Percentiles rank a stretch among this genome's conserved stretches.
These are phyloP conservation scores for Sequoiadendron giganteum DNA, from an alignment of 75 land plant genomes.

Conservation along the genomic window DNA sequence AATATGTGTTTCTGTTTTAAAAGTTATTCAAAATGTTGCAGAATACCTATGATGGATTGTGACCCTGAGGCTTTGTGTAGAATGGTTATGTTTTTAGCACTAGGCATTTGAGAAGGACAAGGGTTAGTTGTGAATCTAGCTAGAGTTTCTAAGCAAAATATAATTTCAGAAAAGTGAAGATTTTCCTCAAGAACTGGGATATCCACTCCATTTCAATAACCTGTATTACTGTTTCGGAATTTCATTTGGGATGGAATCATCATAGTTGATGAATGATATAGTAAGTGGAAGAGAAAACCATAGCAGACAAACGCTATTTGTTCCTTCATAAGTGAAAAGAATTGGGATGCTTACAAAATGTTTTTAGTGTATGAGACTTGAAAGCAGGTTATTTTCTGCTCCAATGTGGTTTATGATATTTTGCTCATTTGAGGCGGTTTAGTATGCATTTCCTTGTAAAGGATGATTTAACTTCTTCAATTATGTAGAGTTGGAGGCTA, in stretches of 20 bases:
- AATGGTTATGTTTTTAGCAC: neutral
- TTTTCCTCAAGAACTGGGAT: too few species aligned
- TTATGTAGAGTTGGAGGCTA: neutral
- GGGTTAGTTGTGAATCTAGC: neutral
- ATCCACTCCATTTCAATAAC: too few species aligned
- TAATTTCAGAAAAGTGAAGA: neutral
- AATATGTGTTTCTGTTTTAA: neutral
- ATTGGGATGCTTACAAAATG: neutral
- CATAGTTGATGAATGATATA: neutral
- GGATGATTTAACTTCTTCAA: neutral
- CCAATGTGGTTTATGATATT: neutral
- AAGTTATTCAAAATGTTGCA: too few species aligned
- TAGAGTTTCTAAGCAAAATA: neutral
- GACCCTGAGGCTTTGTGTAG: neutral
- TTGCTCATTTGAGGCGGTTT: neutral
- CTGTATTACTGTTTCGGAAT: neutral
- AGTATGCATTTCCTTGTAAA: neutral
- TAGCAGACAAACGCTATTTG: too few species aligned
- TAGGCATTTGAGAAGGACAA: neutral
- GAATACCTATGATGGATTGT: neutral
- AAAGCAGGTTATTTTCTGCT: neutral
- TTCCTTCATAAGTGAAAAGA: too few species aligned
- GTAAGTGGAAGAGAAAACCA: too few species aligned
- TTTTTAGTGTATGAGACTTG: neutral
- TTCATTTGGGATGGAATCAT: neutral